These are phyloP conservation scores for Sporisorium scitamineum DNA, from an alignment of 1,284 basidiomycete genomes.

Conservation along the genomic window DNA sequence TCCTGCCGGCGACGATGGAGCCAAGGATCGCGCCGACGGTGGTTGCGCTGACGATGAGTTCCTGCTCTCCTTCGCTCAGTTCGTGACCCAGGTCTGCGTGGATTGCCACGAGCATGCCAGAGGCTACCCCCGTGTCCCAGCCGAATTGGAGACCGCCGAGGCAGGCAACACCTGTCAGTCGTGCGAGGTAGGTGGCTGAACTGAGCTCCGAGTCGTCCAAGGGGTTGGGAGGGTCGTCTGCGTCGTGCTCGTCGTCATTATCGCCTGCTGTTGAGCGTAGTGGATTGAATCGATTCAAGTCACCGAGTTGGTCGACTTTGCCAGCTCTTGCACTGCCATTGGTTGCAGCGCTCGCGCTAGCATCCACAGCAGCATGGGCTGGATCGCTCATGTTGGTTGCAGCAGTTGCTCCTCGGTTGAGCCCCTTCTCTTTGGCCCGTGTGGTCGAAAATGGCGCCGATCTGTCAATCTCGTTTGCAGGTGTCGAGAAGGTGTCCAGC, in stretches of 20 bases:
- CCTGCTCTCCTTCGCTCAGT: constrained; percentile 59
- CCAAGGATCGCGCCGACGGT: constrained; percentile 63
- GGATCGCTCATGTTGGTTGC: constrained; percentile 29
- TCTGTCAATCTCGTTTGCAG: constrained; percentile 1
- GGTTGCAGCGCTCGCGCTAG: not conserved
- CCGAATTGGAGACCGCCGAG: constrained; percentile 55
- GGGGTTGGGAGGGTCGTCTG: constrained; percentile 14
- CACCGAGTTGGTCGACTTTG: constrained; percentile 6
- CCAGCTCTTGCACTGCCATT: not conserved
- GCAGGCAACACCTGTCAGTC: constrained; percentile 51
- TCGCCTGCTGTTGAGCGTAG: constrained; percentile 8
- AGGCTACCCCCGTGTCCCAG: constrained; percentile 56
- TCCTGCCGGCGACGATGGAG: constrained; percentile 47
- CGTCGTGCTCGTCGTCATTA: constrained; percentile 13
- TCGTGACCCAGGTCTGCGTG: constrained; percentile 55
- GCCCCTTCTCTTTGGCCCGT: not conserved
- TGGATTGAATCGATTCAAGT: constrained; percentile 34
- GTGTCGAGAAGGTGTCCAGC: constrained; percentile 33
- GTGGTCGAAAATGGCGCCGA: not conserved
- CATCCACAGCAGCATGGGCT: constrained; percentile 13
- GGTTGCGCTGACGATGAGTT: constrained; percentile 59
- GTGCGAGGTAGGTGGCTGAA: constrained; percentile 45
- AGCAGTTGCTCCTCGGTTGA: not conserved
- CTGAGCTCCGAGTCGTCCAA: constrained; percentile 35
- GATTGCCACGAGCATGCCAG: constrained; percentile 61